Evolutionary conservation across 345 rosid genomes (phyloP).

Genomic region (Pelargonium nanum): DNA sequence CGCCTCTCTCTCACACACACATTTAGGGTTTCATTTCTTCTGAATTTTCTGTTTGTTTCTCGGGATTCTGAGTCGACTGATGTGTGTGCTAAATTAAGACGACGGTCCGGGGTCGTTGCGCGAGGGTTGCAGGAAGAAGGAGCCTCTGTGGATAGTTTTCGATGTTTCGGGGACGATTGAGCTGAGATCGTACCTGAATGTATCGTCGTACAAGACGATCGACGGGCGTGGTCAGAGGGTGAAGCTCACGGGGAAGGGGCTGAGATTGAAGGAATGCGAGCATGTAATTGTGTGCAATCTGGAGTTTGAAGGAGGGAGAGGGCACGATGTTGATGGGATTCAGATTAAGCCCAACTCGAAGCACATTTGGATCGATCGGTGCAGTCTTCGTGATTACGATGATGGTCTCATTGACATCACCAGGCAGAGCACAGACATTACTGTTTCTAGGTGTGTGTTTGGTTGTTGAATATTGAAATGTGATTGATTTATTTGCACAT

Average conservation of each 20-base stretch:
- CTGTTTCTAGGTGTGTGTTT: conserved; percentile 65
- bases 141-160: conserved; percentile 87
- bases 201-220: conserved; percentile 82
- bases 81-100: conserved; percentile 32
- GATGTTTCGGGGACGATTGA: conserved; percentile 68
- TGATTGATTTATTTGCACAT: background rate
- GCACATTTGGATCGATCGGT: conserved; percentile 85
- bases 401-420: conserved; percentile 96
- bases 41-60: background rate
- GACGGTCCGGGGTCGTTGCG: conserved; percentile 88
- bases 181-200: conserved; percentile 46
- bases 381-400: conserved; percentile 72
- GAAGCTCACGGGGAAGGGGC: conserved; percentile 76
- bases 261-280: conserved; percentile 75
- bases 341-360: conserved; percentile 90
- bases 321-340: conserved; percentile 77
- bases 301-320: conserved; percentile 80
- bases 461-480: background rate
- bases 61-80: background rate
- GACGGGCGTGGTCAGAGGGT: conserved; percentile 89
- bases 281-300: conserved; percentile 80
- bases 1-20: background rate
- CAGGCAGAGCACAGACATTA: conserved; percentile 82
- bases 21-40: background rate
- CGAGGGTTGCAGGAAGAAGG: conserved; percentile 61